phyloP scores from a whole-genome alignment of 257 asterid genomes.

The Perilla frutescens region DNA sequence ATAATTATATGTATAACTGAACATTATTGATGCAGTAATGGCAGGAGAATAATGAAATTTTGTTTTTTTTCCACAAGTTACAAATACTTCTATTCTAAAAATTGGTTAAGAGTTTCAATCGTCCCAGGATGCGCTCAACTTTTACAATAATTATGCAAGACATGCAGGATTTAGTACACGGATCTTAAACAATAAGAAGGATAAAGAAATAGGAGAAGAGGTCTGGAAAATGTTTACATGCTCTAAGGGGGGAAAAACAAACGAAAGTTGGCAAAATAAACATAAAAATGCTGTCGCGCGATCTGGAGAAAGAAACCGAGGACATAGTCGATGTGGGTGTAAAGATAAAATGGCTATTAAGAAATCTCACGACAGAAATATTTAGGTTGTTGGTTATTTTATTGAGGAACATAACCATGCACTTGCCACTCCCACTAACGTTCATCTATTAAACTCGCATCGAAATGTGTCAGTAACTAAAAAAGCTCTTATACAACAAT shows the following conservation, averaged over 20 bases:
- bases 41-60: background rate
- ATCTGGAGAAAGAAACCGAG: background rate
- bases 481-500: background rate
- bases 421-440: background rate
- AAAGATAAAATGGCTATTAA: background rate
- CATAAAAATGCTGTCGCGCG: background rate
- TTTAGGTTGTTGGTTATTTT: no score
- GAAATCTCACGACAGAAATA: background rate
- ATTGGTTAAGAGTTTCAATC: conserved; percentile 4
- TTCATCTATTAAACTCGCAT: background rate
- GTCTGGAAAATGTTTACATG: background rate
- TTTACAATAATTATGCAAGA: conserved; percentile 9
- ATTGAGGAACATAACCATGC: background rate
- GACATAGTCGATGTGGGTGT: conserved; percentile 4
- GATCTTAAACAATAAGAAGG: background rate
- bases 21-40: background rate
- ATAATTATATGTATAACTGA: no score
- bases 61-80: background rate
- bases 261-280: no score
- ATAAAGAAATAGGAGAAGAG: background rate
- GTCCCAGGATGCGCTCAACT: background rate
- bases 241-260: background rate
- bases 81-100: background rate
- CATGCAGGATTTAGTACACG: background rate
- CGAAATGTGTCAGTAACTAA: background rate